phyloP scores from a whole-genome alignment of 257 asterid genomes.

The Cynanchum wilfordii region DNA sequence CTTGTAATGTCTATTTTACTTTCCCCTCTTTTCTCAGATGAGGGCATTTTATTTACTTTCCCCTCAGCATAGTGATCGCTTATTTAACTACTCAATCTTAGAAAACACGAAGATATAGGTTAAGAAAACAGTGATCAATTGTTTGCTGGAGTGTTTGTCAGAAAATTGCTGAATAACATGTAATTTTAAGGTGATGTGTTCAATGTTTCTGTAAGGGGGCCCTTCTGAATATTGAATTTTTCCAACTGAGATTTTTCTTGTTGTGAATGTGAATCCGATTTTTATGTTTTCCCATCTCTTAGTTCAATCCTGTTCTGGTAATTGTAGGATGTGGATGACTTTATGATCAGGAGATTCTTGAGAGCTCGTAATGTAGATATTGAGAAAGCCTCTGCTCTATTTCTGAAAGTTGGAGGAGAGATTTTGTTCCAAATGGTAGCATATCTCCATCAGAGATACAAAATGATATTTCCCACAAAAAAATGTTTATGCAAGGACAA shows the following conservation, averaged over 20 bases:
- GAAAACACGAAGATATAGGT: not conserved
- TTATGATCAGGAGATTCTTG: constrained; percentile 74
- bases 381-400: constrained; percentile 72
- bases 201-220: no score
- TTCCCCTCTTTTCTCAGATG: no score
- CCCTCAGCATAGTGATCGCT: not conserved
- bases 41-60: not conserved
- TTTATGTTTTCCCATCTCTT: not conserved
- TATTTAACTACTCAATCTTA: not conserved
- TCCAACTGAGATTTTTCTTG: not conserved
- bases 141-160: not conserved
- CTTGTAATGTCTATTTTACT: not conserved
- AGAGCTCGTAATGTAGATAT: constrained; percentile 89
- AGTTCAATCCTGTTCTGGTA: not conserved
- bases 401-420: constrained; percentile 82
- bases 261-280: not conserved
- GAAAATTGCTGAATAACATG: not conserved
- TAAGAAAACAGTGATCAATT: not conserved
- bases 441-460: constrained; percentile 40
- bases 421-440: constrained; percentile 40
- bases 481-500: constrained; percentile 77
- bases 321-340: constrained; percentile 67
- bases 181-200: no score
- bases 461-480: constrained; percentile 57
- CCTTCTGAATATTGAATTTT: no score